Percentiles rank a stretch among this genome's conserved stretches.
Evolutionary conservation across 1,284 basidiomycete genomes (phyloP).

Genomic region (Malassezia sp.): DNA sequence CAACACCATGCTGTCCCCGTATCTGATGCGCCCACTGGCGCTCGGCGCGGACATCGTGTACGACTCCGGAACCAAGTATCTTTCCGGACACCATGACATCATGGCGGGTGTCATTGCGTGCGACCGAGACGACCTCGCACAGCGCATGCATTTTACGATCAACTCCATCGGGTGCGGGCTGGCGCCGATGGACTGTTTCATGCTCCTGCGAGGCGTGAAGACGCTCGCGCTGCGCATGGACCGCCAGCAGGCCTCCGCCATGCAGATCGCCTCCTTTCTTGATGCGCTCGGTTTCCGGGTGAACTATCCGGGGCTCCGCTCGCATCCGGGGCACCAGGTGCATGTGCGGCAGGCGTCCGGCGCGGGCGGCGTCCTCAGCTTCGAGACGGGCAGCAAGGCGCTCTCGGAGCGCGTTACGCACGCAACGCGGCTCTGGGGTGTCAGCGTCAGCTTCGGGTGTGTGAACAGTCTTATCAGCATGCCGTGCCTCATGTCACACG

Average conservation of each 20-base stretch:
- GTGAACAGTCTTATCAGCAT: slow-evolving; percentile 98
- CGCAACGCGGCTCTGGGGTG: slow-evolving; percentile 85
- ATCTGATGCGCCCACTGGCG: slow-evolving; percentile 86
- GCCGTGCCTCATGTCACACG: slow-evolving; percentile 99
- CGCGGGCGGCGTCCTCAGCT: slow-evolving; percentile 84
- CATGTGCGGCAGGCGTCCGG: slow-evolving; percentile 69
- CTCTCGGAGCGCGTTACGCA: slow-evolving; percentile 86
- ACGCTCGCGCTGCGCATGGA: slow-evolving; percentile 95
- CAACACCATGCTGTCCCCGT: slow-evolving; percentile 99
- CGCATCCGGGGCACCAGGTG: slow-evolving; percentile 71
- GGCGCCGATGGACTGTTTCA: slow-evolving; percentile 68
- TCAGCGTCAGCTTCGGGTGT: slow-evolving; percentile 93
- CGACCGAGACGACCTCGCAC: slow-evolving; percentile 77
- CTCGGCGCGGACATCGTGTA: slow-evolving; percentile 94
- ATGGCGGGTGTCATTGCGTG: slow-evolving; percentile 71
- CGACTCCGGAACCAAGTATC: slow-evolving; percentile 94
- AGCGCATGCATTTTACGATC: slow-evolving; percentile 79
- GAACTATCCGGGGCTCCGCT: slow-evolving; percentile 79
- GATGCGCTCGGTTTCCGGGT: slow-evolving; percentile 77
- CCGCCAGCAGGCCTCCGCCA: slow-evolving; percentile 73
- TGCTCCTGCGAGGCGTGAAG: slow-evolving; percentile 88
- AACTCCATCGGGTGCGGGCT: slow-evolving; percentile 96
- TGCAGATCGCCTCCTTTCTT: slow-evolving; percentile 77
- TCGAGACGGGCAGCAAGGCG: slow-evolving; percentile 81
- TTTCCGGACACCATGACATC: slow-evolving; percentile 94